phyloP scores from a whole-genome alignment of 495 filamentous ascomycete genomes.

The Sordaria brevicollis region DNA sequence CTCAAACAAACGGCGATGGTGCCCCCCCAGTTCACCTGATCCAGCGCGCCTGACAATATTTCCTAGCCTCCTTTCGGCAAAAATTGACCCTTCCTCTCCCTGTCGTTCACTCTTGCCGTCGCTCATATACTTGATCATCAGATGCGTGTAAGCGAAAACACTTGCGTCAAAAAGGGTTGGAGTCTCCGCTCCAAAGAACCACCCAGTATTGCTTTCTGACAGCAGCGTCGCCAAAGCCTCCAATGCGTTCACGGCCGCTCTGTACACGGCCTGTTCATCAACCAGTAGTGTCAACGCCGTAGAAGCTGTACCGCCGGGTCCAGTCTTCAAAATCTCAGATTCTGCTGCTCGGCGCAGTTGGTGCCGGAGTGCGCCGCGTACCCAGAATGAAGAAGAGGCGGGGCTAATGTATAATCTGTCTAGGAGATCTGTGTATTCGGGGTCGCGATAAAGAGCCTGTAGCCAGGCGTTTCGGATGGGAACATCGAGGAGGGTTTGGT shows the following conservation, averaged over 20 bases:
- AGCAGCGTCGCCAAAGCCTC: slow-evolving; percentile 64
- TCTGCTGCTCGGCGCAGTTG: slow-evolving; percentile 63
- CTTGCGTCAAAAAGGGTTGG: slow-evolving; percentile 77
- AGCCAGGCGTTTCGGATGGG: slow-evolving; percentile 83
- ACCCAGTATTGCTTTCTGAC: slow-evolving; percentile 36
- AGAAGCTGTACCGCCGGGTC: slow-evolving; percentile 12
- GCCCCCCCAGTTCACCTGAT: slow-evolving; percentile 19
- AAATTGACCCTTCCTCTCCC: slow-evolving; percentile 16
- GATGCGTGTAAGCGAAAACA: slow-evolving; percentile 83
- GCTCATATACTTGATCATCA: slow-evolving; percentile 42
- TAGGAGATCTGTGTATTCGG: slow-evolving; percentile 51
- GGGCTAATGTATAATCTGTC: slow-evolving; percentile 58
- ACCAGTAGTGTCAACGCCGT: slow-evolving; percentile 22
- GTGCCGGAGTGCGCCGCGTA: slow-evolving; percentile 50
- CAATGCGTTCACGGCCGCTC: slow-evolving; percentile 60
- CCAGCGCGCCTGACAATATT: slow-evolving; percentile 7
- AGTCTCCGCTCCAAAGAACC: slow-evolving; percentile 29
- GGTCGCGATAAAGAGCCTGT: slow-evolving; percentile 66
- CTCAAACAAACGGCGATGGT: slow-evolving; percentile 22
- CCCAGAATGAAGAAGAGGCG: slow-evolving; percentile 47
- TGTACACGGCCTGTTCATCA: slow-evolving; percentile 52
- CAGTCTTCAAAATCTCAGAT: slow-evolving; percentile 57
- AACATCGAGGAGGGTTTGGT: slow-evolving; percentile 68
- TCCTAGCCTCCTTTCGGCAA: slow-evolving; percentile 45
- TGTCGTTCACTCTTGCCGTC: neutral